Conservation (phyloP, 169 alveolate species). For the Cryptosporidium sp. region DNA sequence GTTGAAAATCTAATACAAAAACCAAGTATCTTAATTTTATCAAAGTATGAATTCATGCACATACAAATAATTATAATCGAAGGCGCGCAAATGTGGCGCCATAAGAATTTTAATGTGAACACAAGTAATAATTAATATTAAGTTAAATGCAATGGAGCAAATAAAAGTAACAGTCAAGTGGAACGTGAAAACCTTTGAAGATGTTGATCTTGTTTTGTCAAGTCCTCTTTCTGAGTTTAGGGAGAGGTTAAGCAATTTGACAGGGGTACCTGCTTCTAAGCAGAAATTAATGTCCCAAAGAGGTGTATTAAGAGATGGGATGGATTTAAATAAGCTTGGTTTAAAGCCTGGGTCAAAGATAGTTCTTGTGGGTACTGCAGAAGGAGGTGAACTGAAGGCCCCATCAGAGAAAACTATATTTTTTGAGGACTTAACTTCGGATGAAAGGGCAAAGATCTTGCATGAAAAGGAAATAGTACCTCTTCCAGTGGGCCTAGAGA, state of each 20-base stretch:
- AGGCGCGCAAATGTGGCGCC: constrained; percentile 35
- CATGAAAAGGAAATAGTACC: constrained; percentile 87
- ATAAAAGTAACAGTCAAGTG: constrained; percentile 80
- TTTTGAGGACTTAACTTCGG: constrained; percentile 92
- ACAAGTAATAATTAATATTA: background rate
- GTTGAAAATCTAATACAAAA: background rate
- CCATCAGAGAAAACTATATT: constrained; percentile 87
- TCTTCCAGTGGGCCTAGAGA: constrained; percentile 92
- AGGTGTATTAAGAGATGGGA: constrained; percentile 86
- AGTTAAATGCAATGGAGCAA: constrained; percentile 21
- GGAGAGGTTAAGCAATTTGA: constrained; percentile 82
- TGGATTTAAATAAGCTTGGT: constrained; percentile 84
- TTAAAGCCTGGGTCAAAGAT: constrained; percentile 85
- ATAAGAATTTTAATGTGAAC: background rate
- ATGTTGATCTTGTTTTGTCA: constrained; percentile 74
- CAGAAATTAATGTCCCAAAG: constrained; percentile 91
- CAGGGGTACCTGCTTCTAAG: constrained; percentile 93
- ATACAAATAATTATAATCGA: constrained; percentile 3
- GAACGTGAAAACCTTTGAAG: constrained; percentile 77
- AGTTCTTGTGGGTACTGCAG: constrained; percentile 93
- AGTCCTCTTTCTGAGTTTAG: constrained; percentile 75
- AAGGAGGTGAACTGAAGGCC: constrained; percentile 82
- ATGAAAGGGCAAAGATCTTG: constrained; percentile 90
- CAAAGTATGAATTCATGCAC: background rate
- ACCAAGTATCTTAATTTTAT: background rate